Conservation (phyloP, 345 rosid genomes). For the Ceriops zippeliana region DNA sequence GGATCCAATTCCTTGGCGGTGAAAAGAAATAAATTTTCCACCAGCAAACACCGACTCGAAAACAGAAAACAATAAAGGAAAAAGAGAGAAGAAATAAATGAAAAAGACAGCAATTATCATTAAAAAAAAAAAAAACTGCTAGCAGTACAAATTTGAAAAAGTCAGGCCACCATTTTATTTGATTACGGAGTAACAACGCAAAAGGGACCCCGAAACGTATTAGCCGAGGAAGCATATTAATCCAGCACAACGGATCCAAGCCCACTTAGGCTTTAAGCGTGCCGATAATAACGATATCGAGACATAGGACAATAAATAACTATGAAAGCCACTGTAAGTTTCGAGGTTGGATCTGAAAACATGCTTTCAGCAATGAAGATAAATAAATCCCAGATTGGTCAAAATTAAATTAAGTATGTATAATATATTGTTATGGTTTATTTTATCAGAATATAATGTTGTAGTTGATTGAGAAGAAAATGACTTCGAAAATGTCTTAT, state of each 20-base stretch:
- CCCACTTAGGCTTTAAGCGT: constrained; percentile 1
- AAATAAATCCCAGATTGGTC: neutral
- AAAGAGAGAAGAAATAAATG: neutral
- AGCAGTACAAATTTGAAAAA: no score
- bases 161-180: neutral
- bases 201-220: neutral
- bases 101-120: neutral
- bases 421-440: neutral
- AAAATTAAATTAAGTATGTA: neutral
- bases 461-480: no score
- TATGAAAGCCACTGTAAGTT: neutral
- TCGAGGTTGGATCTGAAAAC: neutral
- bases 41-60: neutral
- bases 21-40: neutral
- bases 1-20: constrained; percentile 11
- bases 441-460: no score
- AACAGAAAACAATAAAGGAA: neutral
- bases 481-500: no score
- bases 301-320: neutral
- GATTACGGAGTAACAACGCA: neutral
- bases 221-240: neutral
- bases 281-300: neutral
- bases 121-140: neutral
- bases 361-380: neutral
- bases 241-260: constrained; percentile 3